Conservation (phyloP, 164 flowering plant genomes). For the Macadamia integrifolia region DNA sequence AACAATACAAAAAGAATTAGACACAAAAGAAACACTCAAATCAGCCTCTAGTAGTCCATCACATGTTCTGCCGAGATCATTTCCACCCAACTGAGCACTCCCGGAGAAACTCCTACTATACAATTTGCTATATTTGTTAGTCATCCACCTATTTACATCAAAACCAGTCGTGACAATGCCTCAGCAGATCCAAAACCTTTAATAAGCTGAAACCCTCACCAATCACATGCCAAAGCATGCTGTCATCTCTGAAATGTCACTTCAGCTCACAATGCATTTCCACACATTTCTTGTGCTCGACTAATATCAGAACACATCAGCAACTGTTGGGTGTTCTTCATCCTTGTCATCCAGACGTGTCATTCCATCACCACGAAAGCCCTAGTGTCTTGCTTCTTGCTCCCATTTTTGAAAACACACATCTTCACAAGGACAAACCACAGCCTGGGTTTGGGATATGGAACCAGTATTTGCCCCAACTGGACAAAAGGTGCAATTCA, state of each 20-base stretch:
- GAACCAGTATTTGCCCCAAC: constrained; percentile 12
- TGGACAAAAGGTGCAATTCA: constrained; percentile 1
- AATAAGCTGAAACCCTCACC: not conserved
- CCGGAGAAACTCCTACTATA: constrained; percentile 26
- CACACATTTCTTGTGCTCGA: not conserved
- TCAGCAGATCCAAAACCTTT: constrained; percentile 11
- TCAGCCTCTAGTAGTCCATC: not conserved
- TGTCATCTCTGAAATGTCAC: not conserved
- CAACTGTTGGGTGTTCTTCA: not conserved
- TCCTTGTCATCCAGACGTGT: not conserved
- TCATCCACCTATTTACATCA: constrained; percentile 35
- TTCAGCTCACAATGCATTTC: not conserved
- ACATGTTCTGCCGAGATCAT: constrained; percentile 1
- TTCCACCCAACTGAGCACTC: constrained; percentile 7
- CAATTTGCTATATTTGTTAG: constrained; percentile 29
- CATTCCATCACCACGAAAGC: constrained; percentile 24
- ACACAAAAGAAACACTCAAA: constrained; percentile 3
- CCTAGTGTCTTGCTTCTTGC: constrained; percentile 9
- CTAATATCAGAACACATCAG: not conserved
- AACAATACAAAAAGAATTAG: constrained; percentile 7
- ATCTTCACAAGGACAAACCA: constrained; percentile 11
- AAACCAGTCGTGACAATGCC: constrained; percentile 1
- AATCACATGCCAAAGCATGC: constrained; percentile 7
- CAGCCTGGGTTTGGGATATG: constrained; percentile 5
- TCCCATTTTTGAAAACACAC: not conserved